Base-by-base conservation (phyloP, 176 grass and related monocot species). In the Musa schizocarpa region DNA sequence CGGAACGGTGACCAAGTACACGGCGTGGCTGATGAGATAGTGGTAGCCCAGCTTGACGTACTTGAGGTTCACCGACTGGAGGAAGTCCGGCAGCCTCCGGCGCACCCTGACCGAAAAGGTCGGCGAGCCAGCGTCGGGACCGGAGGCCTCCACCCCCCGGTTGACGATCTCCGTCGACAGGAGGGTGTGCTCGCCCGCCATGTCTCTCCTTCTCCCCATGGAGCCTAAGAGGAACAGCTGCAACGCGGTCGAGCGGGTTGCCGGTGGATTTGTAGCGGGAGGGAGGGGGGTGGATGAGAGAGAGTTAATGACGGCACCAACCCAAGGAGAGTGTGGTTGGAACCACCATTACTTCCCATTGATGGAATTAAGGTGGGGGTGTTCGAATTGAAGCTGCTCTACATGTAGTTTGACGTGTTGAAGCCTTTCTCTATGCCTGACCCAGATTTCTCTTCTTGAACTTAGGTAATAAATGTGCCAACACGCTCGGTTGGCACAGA, bases 21-120 rank as follows among this genome's bases (percentile, higher is more conserved):
- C 27, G 2, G 54, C 73, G 27, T 75, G 73, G 22, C 73, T 49
- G 54, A 75, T 59, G 11, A 75, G 73, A 54, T 75, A 75, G 73
- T 75, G 73, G 73, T 75, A 75, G 54, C 73, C 73, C 13, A 75
- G 55, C 54, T 75, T 75, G 9, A 75, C 73, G 52, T 75, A 75
- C 73, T 75, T 75, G 9, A 75, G 53, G 73, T 75, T 75, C 73
- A 75, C 73, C 26, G 73, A 75, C 54, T 75, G 73, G 2, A 75
- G 73, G 73, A 75, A 75, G 55, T 75, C 73, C 73, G 73, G 73
- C 24, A 75, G 55, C 54, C 73, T 52, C 9, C 73, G 73, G 8
- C 73, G 73, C 26, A 75, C 73, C 54, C 73, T 14, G 25, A 75
- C 14, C 8, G 73, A 75, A 26, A 75, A 75, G 8, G 73, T 61